Percentiles rank a stretch among this genome's conserved stretches.
These are phyloP conservation scores for Colletotrichum sp. DNA, from an alignment of 2,329 filamentous ascomycete species.

Conservation along the genomic window DNA sequence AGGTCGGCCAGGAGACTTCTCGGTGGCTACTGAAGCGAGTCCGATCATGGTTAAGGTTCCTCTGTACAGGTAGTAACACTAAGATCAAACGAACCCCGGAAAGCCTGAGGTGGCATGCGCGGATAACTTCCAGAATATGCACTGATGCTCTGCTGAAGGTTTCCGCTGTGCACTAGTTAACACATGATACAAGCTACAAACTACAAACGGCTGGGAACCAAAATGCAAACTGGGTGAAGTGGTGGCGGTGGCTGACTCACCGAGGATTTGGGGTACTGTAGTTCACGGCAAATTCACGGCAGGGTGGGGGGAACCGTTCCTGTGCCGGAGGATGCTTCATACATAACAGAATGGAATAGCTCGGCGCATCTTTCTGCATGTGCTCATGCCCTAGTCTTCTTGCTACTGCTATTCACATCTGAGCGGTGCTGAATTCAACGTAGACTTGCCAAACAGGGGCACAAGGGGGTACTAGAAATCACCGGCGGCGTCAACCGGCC, in stretches of 20 bases:
- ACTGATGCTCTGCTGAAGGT: not conserved
- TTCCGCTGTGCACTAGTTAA: not conserved
- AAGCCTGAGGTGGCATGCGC: not conserved
- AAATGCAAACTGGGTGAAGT: not conserved
- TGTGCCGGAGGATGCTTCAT: not conserved
- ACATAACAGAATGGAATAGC: not conserved
- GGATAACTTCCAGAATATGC: not conserved
- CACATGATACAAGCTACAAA: not conserved
- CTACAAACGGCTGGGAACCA: not conserved
- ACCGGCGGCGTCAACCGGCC: not conserved
- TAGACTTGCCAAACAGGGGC: not conserved
- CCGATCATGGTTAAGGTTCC: not conserved
- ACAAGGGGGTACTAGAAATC: not conserved
- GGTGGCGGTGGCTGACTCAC: not conserved
- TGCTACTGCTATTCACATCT: not conserved
- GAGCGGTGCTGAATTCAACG: accelerated
- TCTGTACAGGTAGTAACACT: not conserved
- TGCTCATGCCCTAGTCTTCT: not conserved
- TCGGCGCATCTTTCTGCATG: not conserved
- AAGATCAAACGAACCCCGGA: not conserved
- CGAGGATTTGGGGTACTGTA: not conserved
- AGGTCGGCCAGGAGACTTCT: not conserved
- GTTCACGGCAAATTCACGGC: not conserved
- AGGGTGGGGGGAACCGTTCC: not conserved
- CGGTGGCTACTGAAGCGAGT: not conserved